Percentiles rank a stretch among this genome's conserved stretches.
These are phyloP conservation scores for Huntiella decipiens DNA, from an alignment of 2,329 filamentous ascomycete species.

Conservation along the genomic window DNA sequence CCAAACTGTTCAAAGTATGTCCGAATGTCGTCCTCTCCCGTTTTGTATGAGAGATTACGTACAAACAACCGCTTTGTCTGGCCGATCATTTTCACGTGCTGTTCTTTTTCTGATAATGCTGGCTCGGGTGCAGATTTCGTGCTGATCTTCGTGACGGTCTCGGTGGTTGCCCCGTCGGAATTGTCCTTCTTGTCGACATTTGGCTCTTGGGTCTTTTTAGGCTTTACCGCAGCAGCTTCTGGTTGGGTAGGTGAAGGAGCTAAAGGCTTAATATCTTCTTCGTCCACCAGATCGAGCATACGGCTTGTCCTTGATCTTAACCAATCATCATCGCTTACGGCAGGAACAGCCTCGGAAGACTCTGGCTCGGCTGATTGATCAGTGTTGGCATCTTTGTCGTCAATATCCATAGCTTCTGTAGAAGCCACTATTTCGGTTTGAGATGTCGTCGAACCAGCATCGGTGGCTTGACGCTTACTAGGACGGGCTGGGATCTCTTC, in stretches of 20 bases:
- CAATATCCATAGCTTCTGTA: constrained; percentile 15
- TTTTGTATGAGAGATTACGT: constrained; percentile 69
- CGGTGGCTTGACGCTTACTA: constrained; percentile 13
- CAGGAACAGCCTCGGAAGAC: constrained; percentile 13
- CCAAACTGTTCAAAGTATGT: constrained; percentile 56
- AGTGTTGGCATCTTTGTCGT: constrained; percentile 5
- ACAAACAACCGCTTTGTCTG: constrained; percentile 67
- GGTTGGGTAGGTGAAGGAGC: neutral
- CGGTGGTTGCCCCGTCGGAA: constrained; percentile 12
- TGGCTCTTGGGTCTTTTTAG: neutral
- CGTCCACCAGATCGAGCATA: constrained; percentile 65
- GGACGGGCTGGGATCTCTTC: constrained; percentile 36
- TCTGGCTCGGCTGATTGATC: neutral
- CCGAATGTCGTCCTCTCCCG: constrained; percentile 58
- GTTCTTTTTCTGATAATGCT: constrained; percentile 18
- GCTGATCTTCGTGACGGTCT: constrained; percentile 11
- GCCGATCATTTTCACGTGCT: constrained; percentile 40
- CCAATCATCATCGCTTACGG: constrained; percentile 72
- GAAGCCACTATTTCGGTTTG: constrained; percentile 4
- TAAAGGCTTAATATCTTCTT: constrained; percentile 31
- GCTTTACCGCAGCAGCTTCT: neutral
- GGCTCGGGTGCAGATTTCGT: constrained; percentile 1
- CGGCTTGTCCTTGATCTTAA: constrained; percentile 74
- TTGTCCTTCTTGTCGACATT: neutral
- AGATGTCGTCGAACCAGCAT: constrained; percentile 3